These are phyloP conservation scores for Sporisorium scitamineum DNA, from an alignment of 1,284 basidiomycete genomes.

Conservation along the genomic window DNA sequence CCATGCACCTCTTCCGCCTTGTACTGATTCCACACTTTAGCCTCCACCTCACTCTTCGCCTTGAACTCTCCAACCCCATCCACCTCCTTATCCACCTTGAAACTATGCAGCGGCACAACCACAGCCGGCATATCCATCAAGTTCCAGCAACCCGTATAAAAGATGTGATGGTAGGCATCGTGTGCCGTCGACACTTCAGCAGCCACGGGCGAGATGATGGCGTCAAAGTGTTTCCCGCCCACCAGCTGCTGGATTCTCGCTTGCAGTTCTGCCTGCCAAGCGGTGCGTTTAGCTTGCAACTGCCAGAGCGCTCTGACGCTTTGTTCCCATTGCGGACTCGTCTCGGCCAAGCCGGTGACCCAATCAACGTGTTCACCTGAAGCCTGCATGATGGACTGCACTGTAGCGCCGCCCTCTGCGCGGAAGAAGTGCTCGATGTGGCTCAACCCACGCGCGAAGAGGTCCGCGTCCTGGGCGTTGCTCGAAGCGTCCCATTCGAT, in stretches of 20 bases:
- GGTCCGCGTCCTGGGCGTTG: slow-evolving; percentile 20
- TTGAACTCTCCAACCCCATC: slow-evolving; percentile 18
- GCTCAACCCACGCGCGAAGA: slow-evolving; percentile 23
- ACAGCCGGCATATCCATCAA: slow-evolving; percentile 52
- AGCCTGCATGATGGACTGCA: slow-evolving; percentile 46
- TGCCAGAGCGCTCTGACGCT: slow-evolving; percentile 44
- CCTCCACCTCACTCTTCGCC: slow-evolving; percentile 22
- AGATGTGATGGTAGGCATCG: slow-evolving; percentile 50
- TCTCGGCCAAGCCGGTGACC: slow-evolving; percentile 35
- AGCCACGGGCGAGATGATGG: slow-evolving; percentile 44
- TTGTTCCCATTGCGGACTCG: slow-evolving; percentile 9
- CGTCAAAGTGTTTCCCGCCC: slow-evolving; percentile 31
- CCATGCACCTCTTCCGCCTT: slow-evolving; percentile 36
- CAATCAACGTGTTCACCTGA: slow-evolving; percentile 49
- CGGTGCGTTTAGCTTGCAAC: slow-evolving; percentile 39
- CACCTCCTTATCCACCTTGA: slow-evolving; percentile 28
- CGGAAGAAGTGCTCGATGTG: slow-evolving; percentile 45
- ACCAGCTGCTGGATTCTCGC: slow-evolving; percentile 23
- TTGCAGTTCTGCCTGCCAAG: slow-evolving; percentile 42
- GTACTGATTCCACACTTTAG: slow-evolving; percentile 46
- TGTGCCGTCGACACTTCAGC: slow-evolving; percentile 40
- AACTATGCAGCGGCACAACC: slow-evolving; percentile 23
- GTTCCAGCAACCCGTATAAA: slow-evolving; percentile 56
- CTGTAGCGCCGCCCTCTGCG: slow-evolving; percentile 46
- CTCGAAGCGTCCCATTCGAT: slow-evolving; percentile 71